These are phyloP conservation scores for Flaveria brownii DNA, from an alignment of 129 eudicot genomes.

Conservation along the genomic window DNA sequence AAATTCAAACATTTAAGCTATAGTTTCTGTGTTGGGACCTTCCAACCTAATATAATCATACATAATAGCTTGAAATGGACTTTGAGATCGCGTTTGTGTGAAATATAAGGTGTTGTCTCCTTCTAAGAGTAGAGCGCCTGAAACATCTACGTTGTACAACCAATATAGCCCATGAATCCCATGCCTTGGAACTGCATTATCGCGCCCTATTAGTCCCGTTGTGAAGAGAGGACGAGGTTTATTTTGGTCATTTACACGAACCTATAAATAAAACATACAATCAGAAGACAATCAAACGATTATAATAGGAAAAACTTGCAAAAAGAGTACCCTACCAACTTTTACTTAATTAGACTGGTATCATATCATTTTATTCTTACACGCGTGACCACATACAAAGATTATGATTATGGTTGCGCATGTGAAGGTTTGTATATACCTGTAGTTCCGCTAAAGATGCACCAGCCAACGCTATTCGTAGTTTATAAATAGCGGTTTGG, in stretches of 20 bases:
- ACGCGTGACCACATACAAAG: too few relatives aligned
- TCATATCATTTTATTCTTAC: background rate
- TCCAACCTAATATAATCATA: constrained; percentile 85
- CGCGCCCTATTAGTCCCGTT: constrained; percentile 83
- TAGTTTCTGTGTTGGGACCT: constrained; percentile 41
- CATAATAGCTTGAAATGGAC: constrained; percentile 85
- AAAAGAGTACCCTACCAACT: background rate
- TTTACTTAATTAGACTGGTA: background rate
- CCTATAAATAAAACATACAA: constrained; percentile 41
- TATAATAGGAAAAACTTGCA: background rate
- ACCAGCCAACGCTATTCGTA: constrained; percentile 80
- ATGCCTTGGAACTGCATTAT: constrained; percentile 83
- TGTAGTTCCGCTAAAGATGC: constrained; percentile 73
- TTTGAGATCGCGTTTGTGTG: constrained; percentile 64
- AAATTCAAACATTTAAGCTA: background rate
- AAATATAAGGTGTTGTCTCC: constrained; percentile 71
- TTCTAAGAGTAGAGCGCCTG: constrained; percentile 46
- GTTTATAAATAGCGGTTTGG: constrained; percentile 43
- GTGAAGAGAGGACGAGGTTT: constrained; percentile 71
- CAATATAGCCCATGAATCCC: constrained; percentile 91
- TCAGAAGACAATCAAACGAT: background rate
- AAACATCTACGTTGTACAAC: constrained; percentile 68
- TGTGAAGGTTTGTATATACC: constrained; percentile 37
- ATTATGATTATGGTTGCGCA: background rate
- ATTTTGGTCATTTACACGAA: constrained; percentile 70